These are phyloP conservation scores for Brassica rapa DNA, from an alignment of 345 rosid genomes.

Conservation along the genomic window DNA sequence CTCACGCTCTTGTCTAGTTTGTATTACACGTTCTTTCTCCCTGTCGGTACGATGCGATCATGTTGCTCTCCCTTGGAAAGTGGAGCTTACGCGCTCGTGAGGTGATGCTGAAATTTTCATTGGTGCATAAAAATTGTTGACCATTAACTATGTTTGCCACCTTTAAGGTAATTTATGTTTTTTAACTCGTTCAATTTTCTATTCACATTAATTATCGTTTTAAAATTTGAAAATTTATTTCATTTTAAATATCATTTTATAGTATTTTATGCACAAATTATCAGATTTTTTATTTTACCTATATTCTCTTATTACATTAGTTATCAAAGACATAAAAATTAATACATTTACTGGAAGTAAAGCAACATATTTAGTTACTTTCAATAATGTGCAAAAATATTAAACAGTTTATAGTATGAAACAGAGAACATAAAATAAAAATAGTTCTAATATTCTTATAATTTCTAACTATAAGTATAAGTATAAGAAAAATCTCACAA, in stretches of 20 bases:
- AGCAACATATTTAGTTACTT: not conserved
- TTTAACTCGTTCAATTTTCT: not conserved
- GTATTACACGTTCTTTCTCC: constrained; percentile 1
- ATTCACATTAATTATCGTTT: not conserved
- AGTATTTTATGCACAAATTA: not conserved
- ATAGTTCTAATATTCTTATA: not conserved
- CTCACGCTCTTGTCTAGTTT: not conserved
- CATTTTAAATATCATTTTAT: not conserved
- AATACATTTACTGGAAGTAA: not conserved
- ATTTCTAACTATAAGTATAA: not conserved
- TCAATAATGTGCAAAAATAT: not conserved
- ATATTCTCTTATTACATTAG: not conserved
- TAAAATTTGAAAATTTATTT: too few relatives aligned
- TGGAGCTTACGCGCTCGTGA: not conserved
- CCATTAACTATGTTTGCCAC: constrained; percentile 35
- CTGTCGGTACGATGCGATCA: constrained; percentile 8
- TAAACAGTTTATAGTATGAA: not conserved
- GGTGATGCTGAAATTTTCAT: not conserved
- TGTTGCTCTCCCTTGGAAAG: not conserved
- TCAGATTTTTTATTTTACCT: not conserved
- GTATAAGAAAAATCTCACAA: not conserved
- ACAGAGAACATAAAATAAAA: not conserved
- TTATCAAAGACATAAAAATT: too few relatives aligned
- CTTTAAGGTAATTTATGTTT: constrained; percentile 29
- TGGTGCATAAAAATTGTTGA: constrained; percentile 34